Conservation (phyloP, 441 rosid genomes). For the Gossypium gossypioides region DNA sequence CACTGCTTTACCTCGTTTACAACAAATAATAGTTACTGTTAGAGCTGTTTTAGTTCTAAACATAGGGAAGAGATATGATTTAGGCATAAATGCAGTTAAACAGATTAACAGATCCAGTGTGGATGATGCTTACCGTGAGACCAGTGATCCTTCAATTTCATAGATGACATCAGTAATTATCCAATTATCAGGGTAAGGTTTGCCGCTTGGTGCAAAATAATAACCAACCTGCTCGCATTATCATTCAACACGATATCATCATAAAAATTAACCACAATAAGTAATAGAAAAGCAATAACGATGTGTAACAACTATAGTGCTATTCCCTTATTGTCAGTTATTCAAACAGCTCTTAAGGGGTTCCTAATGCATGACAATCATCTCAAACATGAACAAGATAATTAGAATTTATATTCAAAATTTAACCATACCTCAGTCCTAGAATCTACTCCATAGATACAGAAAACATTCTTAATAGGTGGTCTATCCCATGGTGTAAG, state of each 20-base stretch:
- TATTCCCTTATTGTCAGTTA: background rate
- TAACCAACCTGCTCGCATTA: conserved; percentile 63
- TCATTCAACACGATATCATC: background rate
- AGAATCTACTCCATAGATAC: conserved; percentile 79
- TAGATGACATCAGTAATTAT: conserved; percentile 83
- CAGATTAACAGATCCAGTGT: background rate
- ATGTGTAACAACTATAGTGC: background rate
- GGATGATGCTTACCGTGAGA: conserved; percentile 48
- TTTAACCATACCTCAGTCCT: conserved; percentile 73
- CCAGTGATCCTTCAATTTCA: conserved; percentile 78
- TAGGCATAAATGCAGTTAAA: background rate
- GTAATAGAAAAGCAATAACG: background rate
- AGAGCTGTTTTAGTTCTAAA: background rate
- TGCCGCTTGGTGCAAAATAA: conserved; percentile 92
- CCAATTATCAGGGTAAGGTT: conserved; percentile 99
- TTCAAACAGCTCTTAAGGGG: background rate
- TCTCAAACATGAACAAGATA: background rate
- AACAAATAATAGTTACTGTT: background rate
- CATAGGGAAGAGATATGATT: conserved; percentile 47
- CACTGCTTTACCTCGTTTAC: background rate
- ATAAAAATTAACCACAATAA: conserved; percentile 1
- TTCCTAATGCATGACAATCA: background rate
- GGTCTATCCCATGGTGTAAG: conserved; percentile 98
- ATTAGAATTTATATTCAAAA: conserved; percentile 16
- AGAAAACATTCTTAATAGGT: conserved; percentile 84